Base-by-base conservation (phyloP, 2,329 filamentous ascomycete genomes). In the Alternaria solani region DNA sequence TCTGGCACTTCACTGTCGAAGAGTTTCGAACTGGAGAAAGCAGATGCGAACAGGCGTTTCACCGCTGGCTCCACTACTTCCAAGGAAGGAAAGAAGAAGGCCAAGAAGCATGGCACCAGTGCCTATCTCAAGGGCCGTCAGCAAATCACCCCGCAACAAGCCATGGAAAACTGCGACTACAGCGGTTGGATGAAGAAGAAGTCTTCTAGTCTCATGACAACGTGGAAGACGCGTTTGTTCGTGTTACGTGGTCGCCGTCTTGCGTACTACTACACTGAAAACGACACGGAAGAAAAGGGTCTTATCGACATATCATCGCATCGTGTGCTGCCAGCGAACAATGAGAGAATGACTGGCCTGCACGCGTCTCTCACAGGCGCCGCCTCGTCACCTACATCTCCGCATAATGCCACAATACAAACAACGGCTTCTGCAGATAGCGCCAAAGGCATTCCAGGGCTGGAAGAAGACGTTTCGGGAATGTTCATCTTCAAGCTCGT, bases 151-250 rank as follows among this genome's bases (percentile, higher is more conserved):
- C 95, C 95, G 0, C 84, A 88, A 56, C 92, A 97, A 75, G 93
- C 94, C 62, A 95, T 97, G 79, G 82, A 88, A 63, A 89, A 88
- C 62, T 94, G 93, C 56, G 94, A 99, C 74, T 98, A 97, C 77
- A 94, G 90, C 72, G 95, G 95, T 1, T 99, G 95, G 95, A 99
- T 99, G 95, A 98, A 95, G 84, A 99, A 99, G 85, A 94, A 96
- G 80, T 97, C 93, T 61, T 94, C 93, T 1, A 95, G 94, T 72
- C 84, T 98, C 34, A 97, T 99, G 90, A 93, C 93, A 2, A 97
- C 94, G 2, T 99, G 95, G 95, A 99, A 98, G 75, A 91, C 94
- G 12, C 89, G 95, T 12, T 85, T 98, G n/a, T 99, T 99, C 74
- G 90, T 99, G 7, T 87, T 99, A 59, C 94, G 93, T 73, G 95